Percentiles rank a stretch among this genome's conserved stretches.
phyloP scores from a whole-genome alignment of 352 stramenopile genomes.

The Pythium monospermum region DNA sequence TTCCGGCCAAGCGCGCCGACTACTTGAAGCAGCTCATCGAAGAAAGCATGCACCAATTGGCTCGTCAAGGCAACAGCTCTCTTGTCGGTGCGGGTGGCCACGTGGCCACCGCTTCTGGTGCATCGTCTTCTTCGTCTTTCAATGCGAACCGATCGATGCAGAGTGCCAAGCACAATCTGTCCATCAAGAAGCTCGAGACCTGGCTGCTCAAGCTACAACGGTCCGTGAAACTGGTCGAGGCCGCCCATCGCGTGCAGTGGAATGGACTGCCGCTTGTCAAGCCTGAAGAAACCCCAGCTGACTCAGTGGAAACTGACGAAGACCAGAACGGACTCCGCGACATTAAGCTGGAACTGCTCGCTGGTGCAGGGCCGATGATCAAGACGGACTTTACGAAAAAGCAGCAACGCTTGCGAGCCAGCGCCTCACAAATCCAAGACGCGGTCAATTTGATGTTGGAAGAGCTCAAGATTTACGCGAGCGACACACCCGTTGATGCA shows the following conservation, averaged over 20 bases:
- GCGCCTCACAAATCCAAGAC: constrained; percentile 46
- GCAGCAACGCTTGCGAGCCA: constrained; percentile 63
- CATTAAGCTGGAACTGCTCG: constrained; percentile 29
- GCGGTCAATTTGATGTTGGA: constrained; percentile 59
- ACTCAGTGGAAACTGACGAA: constrained; percentile 28
- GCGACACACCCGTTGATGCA: constrained; percentile 35
- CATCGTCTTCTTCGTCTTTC: neutral
- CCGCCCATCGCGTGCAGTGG: constrained; percentile 73
- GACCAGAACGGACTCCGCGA: constrained; percentile 21
- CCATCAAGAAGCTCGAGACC: constrained; percentile 69
- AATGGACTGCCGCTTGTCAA: constrained; percentile 26
- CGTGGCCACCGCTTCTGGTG: neutral
- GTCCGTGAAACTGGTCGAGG: constrained; percentile 75
- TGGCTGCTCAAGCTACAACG: constrained; percentile 69
- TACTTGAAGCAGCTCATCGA: constrained; percentile 58
- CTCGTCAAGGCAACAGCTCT: constrained; percentile 17
- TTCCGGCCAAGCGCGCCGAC: constrained; percentile 57
- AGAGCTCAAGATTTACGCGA: constrained; percentile 65
- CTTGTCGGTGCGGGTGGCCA: neutral
- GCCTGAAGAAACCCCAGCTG: constrained; percentile 18
- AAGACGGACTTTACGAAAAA: constrained; percentile 72
- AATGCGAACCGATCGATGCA: constrained; percentile 40
- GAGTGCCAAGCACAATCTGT: constrained; percentile 67
- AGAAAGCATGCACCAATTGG: constrained; percentile 53
- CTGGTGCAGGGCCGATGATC: constrained; percentile 56